A percentile compares a stretch with the other conserved stretches of the same genome.
Evolutionary conservation across 768 basidiomycete species (phyloP).

Genomic region (Rhizopogon vulgaris): DNA sequence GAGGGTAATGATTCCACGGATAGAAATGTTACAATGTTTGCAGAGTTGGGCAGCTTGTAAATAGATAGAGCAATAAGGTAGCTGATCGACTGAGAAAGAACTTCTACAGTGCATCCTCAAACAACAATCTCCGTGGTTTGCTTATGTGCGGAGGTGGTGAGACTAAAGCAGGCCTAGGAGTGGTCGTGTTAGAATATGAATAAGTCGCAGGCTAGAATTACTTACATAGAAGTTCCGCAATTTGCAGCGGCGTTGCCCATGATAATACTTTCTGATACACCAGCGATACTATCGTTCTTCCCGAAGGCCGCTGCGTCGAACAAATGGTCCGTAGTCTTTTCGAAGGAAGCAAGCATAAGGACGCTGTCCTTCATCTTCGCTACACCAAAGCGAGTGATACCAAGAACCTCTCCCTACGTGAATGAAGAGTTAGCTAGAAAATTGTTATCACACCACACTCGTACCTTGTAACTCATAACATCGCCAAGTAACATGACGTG

Average conservation of each 20-base stretch:
- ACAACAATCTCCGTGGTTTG: slow-evolving; percentile 29
- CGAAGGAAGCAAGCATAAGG: slow-evolving; percentile 97
- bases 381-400: slow-evolving; percentile 98
- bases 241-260: slow-evolving; percentile 96
- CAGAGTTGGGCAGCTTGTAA: not conserved
- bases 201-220: not conserved
- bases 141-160: slow-evolving; percentile 25
- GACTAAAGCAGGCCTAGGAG: slow-evolving; percentile 29
- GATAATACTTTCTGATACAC: slow-evolving; percentile 99
- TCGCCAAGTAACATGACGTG: slow-evolving; percentile 98
- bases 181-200: slow-evolving; percentile 1
- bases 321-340: slow-evolving; percentile 98
- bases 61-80: slow-evolving; percentile 1
- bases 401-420: slow-evolving; percentile 85
- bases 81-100: not conserved
- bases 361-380: slow-evolving; percentile 99
- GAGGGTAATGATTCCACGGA: no score
- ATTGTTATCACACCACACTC: slow-evolving; percentile 2
- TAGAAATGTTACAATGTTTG: no score
- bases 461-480: slow-evolving; percentile 96
- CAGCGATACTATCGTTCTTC: slow-evolving; percentile 91
- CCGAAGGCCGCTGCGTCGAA: slow-evolving; percentile 97
- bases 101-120: slow-evolving; percentile 26
- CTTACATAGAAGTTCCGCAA: slow-evolving; percentile 91
- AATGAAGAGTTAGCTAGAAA: not conserved